These are phyloP conservation scores for Sherardia arvensis DNA, from an alignment of 257 asterid species.

Conservation along the genomic window DNA sequence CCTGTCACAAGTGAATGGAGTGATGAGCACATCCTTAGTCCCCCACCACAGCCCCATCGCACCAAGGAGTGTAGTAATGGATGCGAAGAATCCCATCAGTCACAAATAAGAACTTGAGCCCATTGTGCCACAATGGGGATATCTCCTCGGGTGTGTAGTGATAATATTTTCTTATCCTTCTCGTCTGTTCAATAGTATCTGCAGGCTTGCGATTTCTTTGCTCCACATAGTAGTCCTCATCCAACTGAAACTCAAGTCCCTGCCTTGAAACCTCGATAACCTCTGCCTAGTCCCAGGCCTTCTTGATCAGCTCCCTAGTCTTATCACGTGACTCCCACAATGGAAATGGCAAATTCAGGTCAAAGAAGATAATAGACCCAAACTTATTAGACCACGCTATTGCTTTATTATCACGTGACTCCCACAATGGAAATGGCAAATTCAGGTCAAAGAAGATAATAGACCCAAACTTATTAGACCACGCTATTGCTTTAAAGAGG, in stretches of 20 bases:
- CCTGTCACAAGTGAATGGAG: constrained; percentile 92
- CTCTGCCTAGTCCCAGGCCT: constrained; percentile 81
- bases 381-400: constrained; percentile 77
- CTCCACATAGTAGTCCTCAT: constrained; percentile 62
- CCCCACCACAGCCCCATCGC: constrained; percentile 83
- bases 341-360: constrained; percentile 78
- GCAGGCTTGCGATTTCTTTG: constrained; percentile 71
- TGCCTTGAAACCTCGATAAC: constrained; percentile 75
- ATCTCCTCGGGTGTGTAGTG: constrained; percentile 81
- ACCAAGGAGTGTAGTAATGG: constrained; percentile 68
- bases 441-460: constrained; percentile 72
- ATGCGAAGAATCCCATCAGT: constrained; percentile 79
- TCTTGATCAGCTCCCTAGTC: constrained; percentile 49
- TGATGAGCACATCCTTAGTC: constrained; percentile 89
- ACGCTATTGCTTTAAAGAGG: constrained; percentile 71
- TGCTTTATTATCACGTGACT: constrained; percentile 76
- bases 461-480: constrained; percentile 79
- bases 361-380: constrained; percentile 69
- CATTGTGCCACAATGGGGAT: constrained; percentile 68
- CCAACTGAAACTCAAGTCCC: constrained; percentile 80
- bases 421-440: constrained; percentile 85
- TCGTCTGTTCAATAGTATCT: constrained; percentile 61
- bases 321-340: constrained; percentile 85
- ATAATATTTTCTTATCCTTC: constrained; percentile 50
- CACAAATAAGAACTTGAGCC: constrained; percentile 62